These are phyloP conservation scores for Diaporthe vexans DNA, from an alignment of 2,329 filamentous ascomycete genomes.

Conservation along the genomic window DNA sequence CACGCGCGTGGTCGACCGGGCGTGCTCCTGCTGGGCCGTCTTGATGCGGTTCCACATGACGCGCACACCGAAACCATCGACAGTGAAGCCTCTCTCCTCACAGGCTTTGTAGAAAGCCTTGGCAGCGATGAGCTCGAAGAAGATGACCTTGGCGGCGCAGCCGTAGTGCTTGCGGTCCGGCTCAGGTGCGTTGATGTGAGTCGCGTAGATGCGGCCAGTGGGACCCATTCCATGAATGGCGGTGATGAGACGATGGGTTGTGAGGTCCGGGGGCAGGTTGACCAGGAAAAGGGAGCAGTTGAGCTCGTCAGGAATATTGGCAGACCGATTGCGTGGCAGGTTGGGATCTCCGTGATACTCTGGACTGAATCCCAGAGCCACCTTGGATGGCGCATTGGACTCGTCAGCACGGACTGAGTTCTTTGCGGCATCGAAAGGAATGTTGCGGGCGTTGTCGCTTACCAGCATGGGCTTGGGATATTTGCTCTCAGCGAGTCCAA, in stretches of 20 bases:
- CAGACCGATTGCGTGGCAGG: slow-evolving; percentile 55
- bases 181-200: slow-evolving; percentile 65
- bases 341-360: slow-evolving; percentile 57
- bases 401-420: not conserved
- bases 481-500: slow-evolving; percentile 4
- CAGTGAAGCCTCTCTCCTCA: slow-evolving; percentile 50
- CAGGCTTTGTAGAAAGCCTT: slow-evolving; percentile 49
- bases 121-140: slow-evolving; percentile 59
- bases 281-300: slow-evolving; percentile 69
- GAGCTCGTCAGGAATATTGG: slow-evolving; percentile 53
- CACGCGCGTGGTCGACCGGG: slow-evolving; percentile 57
- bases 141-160: slow-evolving; percentile 64
- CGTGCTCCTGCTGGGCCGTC: slow-evolving; percentile 50
- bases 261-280: slow-evolving; percentile 61
- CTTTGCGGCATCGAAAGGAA: not conserved
- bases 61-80: slow-evolving; percentile 54
- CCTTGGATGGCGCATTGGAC: not conserved
- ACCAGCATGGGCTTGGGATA: slow-evolving; percentile 10
- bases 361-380: slow-evolving; percentile 49
- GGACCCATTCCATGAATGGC: slow-evolving; percentile 60
- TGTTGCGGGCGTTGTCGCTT: not conserved
- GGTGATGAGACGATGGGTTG: slow-evolving; percentile 59
- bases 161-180: slow-evolving; percentile 50
- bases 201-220: slow-evolving; percentile 65
- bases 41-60: slow-evolving; percentile 65